Base-by-base conservation (phyloP, 2,329 filamentous ascomycete genomes). In the Aspergillus aculeatus region DNA sequence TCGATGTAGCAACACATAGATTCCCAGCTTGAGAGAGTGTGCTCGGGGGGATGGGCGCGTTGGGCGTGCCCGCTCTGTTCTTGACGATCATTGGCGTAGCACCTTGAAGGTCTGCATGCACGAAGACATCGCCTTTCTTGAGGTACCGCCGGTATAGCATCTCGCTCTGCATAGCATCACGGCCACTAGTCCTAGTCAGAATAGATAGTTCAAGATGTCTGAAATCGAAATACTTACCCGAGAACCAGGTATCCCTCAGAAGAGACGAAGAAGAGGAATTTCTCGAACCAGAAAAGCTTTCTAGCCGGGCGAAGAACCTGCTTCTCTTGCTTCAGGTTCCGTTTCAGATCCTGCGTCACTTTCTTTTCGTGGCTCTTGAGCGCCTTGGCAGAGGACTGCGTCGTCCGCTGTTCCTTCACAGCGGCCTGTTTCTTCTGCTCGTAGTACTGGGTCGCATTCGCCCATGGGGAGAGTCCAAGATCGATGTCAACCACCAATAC, bases 181-280 rank as follows among this genome's bases (percentile, higher is more conserved):
- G 92, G 16, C 92, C 94, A 49, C 76, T 78, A 19, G 47, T 14
- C 29, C 65, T 14, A 38, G 50, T 67, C 60, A 68, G 66, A 50
- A 61, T 14, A 44, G 29, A 26, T 21, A 29, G 7, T 35, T 35
- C 12, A 16, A 21, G 23, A 12, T 50, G 29, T 21, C 31, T 23
- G 4, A n/a, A 16, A 11, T 19, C 10, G 14, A 54, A 16, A 50
- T n/a, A 71, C 72, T 49, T 70, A 78, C 75, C 88, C 94, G 16
- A 99, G 83, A 0, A 98, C 90, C 5, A 99, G 83, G 73, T 98
- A 97, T 4, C 94, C 93, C 71, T 99, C 95, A 0, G 92, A 96
- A 0, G 93, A 97, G 67, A 98, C 85, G 77, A 99, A 99, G 84
- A 92, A 98, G 29, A 88, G 81, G 69, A 96, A 99, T 76, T 99